Conservation (phyloP, 768 basidiomycete species). For the Amanita subjunquillea region DNA sequence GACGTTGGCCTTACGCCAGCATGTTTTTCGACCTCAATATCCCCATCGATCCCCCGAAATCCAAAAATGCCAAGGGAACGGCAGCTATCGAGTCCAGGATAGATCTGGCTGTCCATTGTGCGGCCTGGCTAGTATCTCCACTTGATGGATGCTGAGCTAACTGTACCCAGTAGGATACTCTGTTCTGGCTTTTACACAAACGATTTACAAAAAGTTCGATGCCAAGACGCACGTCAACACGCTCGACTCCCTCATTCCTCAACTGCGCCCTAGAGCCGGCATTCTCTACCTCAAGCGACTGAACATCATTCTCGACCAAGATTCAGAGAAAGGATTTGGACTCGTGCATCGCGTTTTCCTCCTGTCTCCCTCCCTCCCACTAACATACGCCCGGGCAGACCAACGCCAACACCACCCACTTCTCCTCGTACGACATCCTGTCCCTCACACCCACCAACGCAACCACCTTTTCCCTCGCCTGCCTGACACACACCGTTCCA, state of each 20-base stretch:
- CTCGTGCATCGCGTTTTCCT: slow-evolving; percentile 34
- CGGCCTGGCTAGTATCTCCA: slow-evolving; percentile 17
- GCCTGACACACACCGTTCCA: slow-evolving; percentile 69
- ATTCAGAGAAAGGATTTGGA: slow-evolving; percentile 81
- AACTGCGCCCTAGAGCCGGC: slow-evolving; percentile 46
- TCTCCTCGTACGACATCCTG: slow-evolving; percentile 67
- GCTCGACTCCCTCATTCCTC: slow-evolving; percentile 47
- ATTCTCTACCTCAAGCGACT: slow-evolving; percentile 64
- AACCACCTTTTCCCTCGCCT: slow-evolving; percentile 66
- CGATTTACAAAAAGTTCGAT: slow-evolving; percentile 62
- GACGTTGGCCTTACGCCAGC: neutral
- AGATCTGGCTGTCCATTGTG: slow-evolving; percentile 66
- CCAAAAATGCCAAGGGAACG: slow-evolving; percentile 56
- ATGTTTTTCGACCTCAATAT: slow-evolving; percentile 70
- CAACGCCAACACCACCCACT: slow-evolving; percentile 51
- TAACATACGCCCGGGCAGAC: slow-evolving; percentile 31
- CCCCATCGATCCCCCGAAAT: slow-evolving; percentile 28
- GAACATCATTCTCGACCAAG: slow-evolving; percentile 73
- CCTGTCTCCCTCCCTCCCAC: neutral
- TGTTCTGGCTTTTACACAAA: slow-evolving; percentile 69
- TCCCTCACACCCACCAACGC: slow-evolving; percentile 67
- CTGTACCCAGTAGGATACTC: slow-evolving; percentile 70
- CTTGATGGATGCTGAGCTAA: neutral
- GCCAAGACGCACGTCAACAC: slow-evolving; percentile 58
- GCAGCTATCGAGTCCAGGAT: slow-evolving; percentile 48